phyloP scores from a whole-genome alignment of 352 stramenopile genomes.

The Phytophthora megakarya region DNA sequence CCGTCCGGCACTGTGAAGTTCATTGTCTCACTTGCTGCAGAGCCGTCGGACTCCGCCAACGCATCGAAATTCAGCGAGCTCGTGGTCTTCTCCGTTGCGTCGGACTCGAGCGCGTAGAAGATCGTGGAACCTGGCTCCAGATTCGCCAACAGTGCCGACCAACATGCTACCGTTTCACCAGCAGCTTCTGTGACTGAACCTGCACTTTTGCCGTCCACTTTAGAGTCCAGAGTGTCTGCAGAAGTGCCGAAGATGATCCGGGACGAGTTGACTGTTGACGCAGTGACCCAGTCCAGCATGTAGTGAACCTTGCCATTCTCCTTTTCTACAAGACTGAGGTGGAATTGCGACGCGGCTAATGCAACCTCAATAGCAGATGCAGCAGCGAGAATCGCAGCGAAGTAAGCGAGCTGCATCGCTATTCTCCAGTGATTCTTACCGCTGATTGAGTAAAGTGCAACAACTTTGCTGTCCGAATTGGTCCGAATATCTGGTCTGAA shows the following conservation, averaged over 20 bases:
- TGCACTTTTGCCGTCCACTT: slow-evolving; percentile 37
- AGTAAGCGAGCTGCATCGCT: slow-evolving; percentile 11
- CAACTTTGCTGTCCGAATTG: slow-evolving; percentile 18
- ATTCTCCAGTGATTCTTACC: slow-evolving; percentile 3
- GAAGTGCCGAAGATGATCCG: slow-evolving; percentile 50
- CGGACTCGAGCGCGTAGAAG: slow-evolving; percentile 62
- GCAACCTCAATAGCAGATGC: background rate
- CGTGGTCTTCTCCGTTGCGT: slow-evolving; percentile 10
- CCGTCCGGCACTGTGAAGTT: slow-evolving; percentile 56
- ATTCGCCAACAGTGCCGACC: slow-evolving; percentile 57
- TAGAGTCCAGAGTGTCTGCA: slow-evolving; percentile 39
- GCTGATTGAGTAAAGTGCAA: slow-evolving; percentile 16
- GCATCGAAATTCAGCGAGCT: slow-evolving; percentile 27
- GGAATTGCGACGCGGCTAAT: slow-evolving; percentile 57
- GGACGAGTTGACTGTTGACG: slow-evolving; percentile 38
- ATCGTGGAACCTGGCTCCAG: slow-evolving; percentile 53
- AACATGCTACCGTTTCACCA: slow-evolving; percentile 51
- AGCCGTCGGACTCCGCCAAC: slow-evolving; percentile 17
- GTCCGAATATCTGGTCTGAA: slow-evolving; percentile 26
- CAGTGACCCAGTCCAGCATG: slow-evolving; percentile 77
- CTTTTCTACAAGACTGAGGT: slow-evolving; percentile 60
- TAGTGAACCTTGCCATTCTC: slow-evolving; percentile 48
- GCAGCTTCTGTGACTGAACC: slow-evolving; percentile 56
- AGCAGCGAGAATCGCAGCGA: background rate
- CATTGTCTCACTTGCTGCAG: slow-evolving; percentile 7